Evolutionary conservation across 805 yeast genomes (phyloP).

Genomic region (Saccharomycopsis sp.): DNA sequence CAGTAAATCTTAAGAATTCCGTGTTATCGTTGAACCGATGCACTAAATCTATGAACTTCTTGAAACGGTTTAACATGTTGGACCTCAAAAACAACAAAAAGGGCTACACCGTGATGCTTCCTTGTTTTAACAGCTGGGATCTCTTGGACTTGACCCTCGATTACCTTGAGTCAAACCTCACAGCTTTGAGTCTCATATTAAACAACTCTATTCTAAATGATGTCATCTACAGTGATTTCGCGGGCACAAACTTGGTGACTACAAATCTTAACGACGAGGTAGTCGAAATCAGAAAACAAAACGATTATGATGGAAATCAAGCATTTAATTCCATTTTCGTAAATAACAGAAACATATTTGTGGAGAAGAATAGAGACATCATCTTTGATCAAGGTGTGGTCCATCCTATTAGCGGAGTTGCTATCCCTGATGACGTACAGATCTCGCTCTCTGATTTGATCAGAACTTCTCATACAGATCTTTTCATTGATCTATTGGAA

Average conservation of each 20-base stretch:
- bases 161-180: constrained; percentile 47
- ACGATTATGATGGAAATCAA: constrained; percentile 20
- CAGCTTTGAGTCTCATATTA: constrained; percentile 46
- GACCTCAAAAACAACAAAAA: constrained; percentile 44
- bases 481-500: constrained; percentile 41
- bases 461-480: constrained; percentile 33
- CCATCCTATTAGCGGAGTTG: constrained; percentile 54
- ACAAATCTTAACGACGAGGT: constrained; percentile 29
- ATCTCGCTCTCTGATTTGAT: constrained; percentile 54
- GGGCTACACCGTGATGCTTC: constrained; percentile 75
- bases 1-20: constrained; percentile 56
- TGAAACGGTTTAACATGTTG: constrained; percentile 46
- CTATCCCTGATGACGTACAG: constrained; percentile 50
- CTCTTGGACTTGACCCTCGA: constrained; percentile 50
- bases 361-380: constrained; percentile 48
- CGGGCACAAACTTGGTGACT: constrained; percentile 26
- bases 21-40: constrained; percentile 60
- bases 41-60: constrained; percentile 53
- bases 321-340: constrained; percentile 24
- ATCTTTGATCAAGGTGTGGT: constrained; percentile 80
- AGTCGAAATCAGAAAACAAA: constrained; percentile 22
- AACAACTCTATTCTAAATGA: constrained; percentile 56
- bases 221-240: constrained; percentile 60
- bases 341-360: constrained; percentile 15
- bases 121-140: constrained; percentile 72